These are phyloP conservation scores for Coemansia aciculifera DNA, from an alignment of 192 early-diverging fungal species.

Conservation along the genomic window DNA sequence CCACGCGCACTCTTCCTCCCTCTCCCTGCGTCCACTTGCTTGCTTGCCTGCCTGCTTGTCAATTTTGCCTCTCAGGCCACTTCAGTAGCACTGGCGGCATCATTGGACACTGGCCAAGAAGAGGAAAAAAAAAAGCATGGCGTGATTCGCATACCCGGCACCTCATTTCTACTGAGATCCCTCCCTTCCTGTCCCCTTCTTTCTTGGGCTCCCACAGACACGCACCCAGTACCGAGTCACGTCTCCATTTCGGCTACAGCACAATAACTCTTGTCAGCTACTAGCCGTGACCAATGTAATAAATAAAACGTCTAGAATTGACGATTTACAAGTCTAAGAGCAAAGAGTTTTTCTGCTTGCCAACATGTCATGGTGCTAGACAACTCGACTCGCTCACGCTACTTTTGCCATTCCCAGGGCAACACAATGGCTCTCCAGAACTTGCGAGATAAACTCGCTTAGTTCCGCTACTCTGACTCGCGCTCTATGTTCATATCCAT, in stretches of 20 bases:
- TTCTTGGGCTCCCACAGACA: not conserved
- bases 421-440: slow-evolving; percentile 3
- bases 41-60: not conserved
- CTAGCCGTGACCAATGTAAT: not conserved
- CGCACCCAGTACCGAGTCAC: not conserved
- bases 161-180: not conserved
- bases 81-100: not conserved
- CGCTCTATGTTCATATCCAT: slow-evolving; percentile 22
- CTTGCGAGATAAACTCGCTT: slow-evolving; percentile 22
- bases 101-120: not conserved
- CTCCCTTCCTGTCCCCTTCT: not conserved
- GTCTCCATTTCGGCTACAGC: not conserved
- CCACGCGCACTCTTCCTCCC: not conserved
- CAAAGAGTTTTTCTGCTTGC: not conserved
- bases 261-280: not conserved
- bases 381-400: not conserved
- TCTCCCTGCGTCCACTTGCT: not conserved
- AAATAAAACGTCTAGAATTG: too few relatives aligned
- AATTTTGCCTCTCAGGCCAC: not conserved
- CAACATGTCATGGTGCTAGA: not conserved
- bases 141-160: slow-evolving; percentile 6
- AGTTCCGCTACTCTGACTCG: slow-evolving; percentile 22
- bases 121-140: not conserved
- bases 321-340: not conserved
- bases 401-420: not conserved